These are phyloP conservation scores for Pugionium dolabratum DNA, from an alignment of 345 rosid species.

Conservation along the genomic window DNA sequence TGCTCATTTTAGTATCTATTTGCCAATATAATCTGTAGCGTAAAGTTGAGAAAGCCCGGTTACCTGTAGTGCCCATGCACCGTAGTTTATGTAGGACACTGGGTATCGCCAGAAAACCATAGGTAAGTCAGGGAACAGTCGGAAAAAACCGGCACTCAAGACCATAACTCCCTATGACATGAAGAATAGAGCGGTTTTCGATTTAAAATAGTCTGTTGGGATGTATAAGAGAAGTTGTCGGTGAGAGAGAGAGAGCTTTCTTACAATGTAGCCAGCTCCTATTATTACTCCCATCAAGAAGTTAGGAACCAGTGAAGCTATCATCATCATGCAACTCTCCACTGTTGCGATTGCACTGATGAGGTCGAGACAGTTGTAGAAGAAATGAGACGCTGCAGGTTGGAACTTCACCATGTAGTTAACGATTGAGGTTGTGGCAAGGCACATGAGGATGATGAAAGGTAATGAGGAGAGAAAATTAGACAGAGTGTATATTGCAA, in stretches of 20 bases:
- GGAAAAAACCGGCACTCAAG: conserved; percentile 82
- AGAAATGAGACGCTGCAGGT: conserved; percentile 51
- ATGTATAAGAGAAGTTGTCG: conserved; percentile 3
- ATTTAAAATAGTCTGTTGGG: conserved; percentile 6
- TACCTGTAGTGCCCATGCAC: conserved; percentile 88
- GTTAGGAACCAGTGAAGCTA: conserved; percentile 78
- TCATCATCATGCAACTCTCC: conserved; percentile 89
- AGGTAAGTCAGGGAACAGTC: conserved; percentile 72
- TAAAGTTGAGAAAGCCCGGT: conserved; percentile 6
- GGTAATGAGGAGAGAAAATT: conserved; percentile 75
- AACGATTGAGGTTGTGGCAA: conserved; percentile 53
- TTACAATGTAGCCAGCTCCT: conserved; percentile 84
- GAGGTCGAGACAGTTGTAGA: conserved; percentile 62
- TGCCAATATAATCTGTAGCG: conserved; percentile 6
- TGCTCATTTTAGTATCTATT: conserved; percentile 12
- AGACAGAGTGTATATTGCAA: conserved; percentile 66
- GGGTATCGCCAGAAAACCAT: conserved; percentile 79
- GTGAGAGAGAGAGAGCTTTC: conserved; percentile 32
- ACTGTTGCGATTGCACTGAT: conserved; percentile 59
- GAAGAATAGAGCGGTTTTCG: background rate
- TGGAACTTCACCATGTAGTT: conserved; percentile 65
- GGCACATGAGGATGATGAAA: conserved; percentile 55
- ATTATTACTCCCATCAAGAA: conserved; percentile 70
- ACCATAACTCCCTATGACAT: conserved; percentile 63
- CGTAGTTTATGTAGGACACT: conserved; percentile 64